Evolutionary conservation across 2,329 filamentous ascomycete species (phyloP).

Genomic region (Aspergillus sp.): DNA sequence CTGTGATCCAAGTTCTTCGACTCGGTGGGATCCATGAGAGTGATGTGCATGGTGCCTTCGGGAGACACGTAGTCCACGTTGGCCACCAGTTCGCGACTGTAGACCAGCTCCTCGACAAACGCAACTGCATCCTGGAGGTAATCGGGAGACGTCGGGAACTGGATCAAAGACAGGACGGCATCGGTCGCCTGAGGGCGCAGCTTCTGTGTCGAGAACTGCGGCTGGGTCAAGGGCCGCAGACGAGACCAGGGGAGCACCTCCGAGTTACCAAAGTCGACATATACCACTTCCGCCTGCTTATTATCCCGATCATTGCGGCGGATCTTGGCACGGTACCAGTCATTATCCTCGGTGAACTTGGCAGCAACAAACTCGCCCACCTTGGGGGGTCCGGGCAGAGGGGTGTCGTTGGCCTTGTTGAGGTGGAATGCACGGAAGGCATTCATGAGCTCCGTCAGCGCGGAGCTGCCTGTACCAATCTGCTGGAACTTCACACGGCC

Average conservation of each 20-base stretch:
- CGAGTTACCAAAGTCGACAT: constrained; percentile 94
- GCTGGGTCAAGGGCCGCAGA: constrained; percentile 75
- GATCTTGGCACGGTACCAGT: constrained; percentile 93
- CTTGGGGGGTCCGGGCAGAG: constrained; percentile 76
- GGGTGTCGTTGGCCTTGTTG: constrained; percentile 73
- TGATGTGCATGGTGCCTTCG: constrained; percentile 81
- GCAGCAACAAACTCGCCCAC: constrained; percentile 88
- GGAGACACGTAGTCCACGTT: constrained; percentile 84
- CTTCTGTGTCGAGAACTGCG: constrained; percentile 76
- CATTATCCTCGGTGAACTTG: constrained; percentile 81
- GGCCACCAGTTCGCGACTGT: constrained; percentile 75
- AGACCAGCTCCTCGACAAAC: constrained; percentile 73
- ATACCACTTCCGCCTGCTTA: constrained; percentile 86
- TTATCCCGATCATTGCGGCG: constrained; percentile 88
- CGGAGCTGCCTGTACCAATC: constrained; percentile 79
- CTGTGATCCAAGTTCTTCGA: constrained; percentile 68
- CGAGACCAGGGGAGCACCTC: constrained; percentile 83
- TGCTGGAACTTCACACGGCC: constrained; percentile 89
- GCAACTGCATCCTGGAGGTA: constrained; percentile 79
- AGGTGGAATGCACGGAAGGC: constrained; percentile 90
- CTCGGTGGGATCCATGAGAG: constrained; percentile 75
- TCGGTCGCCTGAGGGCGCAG: constrained; percentile 86
- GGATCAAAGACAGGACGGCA: constrained; percentile 81
- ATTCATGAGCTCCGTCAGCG: constrained; percentile 83
- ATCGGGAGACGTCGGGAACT: constrained; percentile 77